These are phyloP conservation scores for Chlamydomonas reinhardtii DNA, from an alignment of 163 green algal genomes.

Conservation along the genomic window DNA sequence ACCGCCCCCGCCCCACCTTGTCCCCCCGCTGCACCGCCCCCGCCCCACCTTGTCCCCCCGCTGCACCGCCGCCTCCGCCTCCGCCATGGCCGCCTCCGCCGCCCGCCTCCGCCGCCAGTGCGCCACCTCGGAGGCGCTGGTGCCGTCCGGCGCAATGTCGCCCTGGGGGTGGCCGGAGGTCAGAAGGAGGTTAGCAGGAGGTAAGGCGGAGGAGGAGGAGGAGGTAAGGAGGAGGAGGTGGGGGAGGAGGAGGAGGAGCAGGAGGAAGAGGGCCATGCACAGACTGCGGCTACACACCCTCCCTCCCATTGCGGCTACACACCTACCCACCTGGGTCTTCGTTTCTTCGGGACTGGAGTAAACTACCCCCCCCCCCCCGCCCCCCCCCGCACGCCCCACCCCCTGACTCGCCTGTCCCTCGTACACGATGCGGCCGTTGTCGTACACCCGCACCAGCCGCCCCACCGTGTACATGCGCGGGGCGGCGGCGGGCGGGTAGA, in stretches of 20 bases:
- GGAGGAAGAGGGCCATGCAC: too few species aligned
- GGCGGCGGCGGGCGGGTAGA: conserved; percentile 77
- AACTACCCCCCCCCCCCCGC: background rate
- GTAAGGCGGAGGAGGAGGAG: background rate
- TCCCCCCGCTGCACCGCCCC: background rate
- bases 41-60: background rate
- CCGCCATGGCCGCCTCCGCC: conserved; percentile 37
- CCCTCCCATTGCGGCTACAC: too few species aligned
- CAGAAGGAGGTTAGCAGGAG: background rate
- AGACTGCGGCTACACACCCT: too few species aligned
- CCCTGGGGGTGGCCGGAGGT: background rate
- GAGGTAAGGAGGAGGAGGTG: too few species aligned
- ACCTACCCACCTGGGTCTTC: too few species aligned
- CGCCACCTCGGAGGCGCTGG: conserved; percentile 19
- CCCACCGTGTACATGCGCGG: conserved; percentile 82
- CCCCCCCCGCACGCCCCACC: conserved; percentile 23
- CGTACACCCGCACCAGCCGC: conserved; percentile 39
- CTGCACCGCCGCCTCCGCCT: conserved; percentile 26
- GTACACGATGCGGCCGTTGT: conserved; percentile 85
- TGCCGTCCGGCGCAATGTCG: conserved; percentile 34
- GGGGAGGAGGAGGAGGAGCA: too few species aligned
- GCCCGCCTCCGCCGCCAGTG: background rate
- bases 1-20: background rate
- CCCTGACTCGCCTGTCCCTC: too few species aligned
- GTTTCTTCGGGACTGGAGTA: too few species aligned